phyloP scores from a whole-genome alignment of 768 basidiomycete genomes.

The Pulveroboletus sp. region DNA sequence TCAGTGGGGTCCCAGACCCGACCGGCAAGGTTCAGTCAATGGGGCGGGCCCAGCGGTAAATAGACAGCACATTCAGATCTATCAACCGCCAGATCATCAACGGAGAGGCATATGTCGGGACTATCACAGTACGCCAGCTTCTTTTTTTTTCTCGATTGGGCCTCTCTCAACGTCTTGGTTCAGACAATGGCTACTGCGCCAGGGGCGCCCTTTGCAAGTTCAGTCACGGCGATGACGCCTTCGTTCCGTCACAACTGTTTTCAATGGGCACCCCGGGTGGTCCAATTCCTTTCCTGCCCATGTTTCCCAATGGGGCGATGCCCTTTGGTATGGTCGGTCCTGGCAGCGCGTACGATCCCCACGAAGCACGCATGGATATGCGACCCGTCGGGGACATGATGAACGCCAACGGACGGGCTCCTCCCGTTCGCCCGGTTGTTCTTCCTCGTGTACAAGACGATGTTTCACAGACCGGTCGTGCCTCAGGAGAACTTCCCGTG shows the following conservation, averaged over 20 bases:
- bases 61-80: slow-evolving; percentile 51
- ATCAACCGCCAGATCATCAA: slow-evolving; percentile 70
- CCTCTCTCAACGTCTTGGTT: slow-evolving; percentile 9
- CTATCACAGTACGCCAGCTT: slow-evolving; percentile 79
- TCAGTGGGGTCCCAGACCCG: slow-evolving; percentile 39
- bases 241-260: slow-evolving; percentile 67
- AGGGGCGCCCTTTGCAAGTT: slow-evolving; percentile 87
- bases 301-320: slow-evolving; percentile 56
- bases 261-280: slow-evolving; percentile 44
- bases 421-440: slow-evolving; percentile 51
- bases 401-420: slow-evolving; percentile 29
- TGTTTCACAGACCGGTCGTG: slow-evolving; percentile 37
- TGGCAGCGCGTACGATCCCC: slow-evolving; percentile 66
- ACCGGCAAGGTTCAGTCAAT: slow-evolving; percentile 25
- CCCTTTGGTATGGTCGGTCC: slow-evolving; percentile 49
- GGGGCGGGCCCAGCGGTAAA: slow-evolving; percentile 30
- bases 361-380: slow-evolving; percentile 80
- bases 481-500: slow-evolving; percentile 74
- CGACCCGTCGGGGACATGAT: slow-evolving; percentile 42
- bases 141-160: slow-evolving; percentile 1
- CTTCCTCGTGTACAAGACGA: slow-evolving; percentile 56
- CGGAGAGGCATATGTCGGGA: slow-evolving; percentile 82
- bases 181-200: slow-evolving; percentile 89
- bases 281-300: slow-evolving; percentile 62
- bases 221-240: slow-evolving; percentile 88